A percentile compares a stretch with the other conserved stretches of the same genome.
Conservation (phyloP, 495 filamentous ascomycete genomes). For the Usnea hakonensis region DNA sequence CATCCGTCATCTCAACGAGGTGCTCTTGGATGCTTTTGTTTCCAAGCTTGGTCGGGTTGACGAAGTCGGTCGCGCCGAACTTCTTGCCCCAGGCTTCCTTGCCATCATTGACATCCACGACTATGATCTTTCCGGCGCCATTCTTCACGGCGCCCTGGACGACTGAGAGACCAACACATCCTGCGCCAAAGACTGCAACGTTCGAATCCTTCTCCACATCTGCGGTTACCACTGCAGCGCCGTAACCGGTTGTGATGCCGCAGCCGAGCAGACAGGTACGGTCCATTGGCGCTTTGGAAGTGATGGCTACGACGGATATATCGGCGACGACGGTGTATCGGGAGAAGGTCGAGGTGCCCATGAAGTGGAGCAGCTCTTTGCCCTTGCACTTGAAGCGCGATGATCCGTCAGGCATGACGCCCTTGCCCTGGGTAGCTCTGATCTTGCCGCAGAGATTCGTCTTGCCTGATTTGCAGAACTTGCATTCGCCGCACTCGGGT, state of each 20-base stretch:
- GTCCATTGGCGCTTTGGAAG: constrained; percentile 86
- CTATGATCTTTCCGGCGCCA: constrained; percentile 83
- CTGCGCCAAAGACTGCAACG: constrained; percentile 91
- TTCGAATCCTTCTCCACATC: constrained; percentile 81
- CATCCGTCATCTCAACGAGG: constrained; percentile 97
- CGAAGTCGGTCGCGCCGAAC: constrained; percentile 94
- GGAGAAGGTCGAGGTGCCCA: constrained; percentile 97
- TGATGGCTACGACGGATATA: constrained; percentile 94
- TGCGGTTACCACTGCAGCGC: constrained; percentile 87
- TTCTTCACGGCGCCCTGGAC: constrained; percentile 91
- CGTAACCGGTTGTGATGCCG: constrained; percentile 97
- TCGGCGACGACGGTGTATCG: constrained; percentile 98
- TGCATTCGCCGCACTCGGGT: constrained; percentile 94
- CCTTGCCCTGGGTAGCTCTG: constrained; percentile 87
- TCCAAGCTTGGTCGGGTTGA: constrained; percentile 79
- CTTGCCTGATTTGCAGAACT: constrained; percentile 99
- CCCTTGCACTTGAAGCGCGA: constrained; percentile 91
- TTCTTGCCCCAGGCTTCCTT: constrained; percentile 91
- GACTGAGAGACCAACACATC: constrained; percentile 90
- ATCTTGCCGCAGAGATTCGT: constrained; percentile 99
- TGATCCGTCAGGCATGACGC: constrained; percentile 97
- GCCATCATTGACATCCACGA: constrained; percentile 83
- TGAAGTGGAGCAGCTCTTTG: constrained; percentile 93
- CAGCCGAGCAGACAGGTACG: constrained; percentile 92
- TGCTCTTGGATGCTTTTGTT: constrained; percentile 76